Percentiles rank a stretch among this genome's conserved stretches.
These are phyloP conservation scores for Azolla pinnata DNA, from an alignment of 75 land plant species.

Conservation along the genomic window DNA sequence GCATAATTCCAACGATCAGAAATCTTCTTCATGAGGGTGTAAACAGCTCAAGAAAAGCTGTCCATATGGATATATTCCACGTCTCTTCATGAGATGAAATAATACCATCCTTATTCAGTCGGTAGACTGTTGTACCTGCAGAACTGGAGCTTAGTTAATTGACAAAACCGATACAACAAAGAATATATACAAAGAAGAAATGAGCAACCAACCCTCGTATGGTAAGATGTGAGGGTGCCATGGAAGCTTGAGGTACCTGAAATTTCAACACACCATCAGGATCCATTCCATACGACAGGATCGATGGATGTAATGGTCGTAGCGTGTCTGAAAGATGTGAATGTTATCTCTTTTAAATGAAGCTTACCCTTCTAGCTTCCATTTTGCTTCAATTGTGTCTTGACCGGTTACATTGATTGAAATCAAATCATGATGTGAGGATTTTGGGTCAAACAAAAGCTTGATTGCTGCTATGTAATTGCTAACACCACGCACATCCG, in stretches of 20 bases:
- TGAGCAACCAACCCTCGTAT: slow-evolving; percentile 24
- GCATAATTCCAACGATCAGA: no score
- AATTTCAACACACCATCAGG: not conserved
- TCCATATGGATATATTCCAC: slow-evolving; percentile 35
- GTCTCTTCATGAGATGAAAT: slow-evolving; percentile 30
- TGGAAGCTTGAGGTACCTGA: slow-evolving; percentile 37
- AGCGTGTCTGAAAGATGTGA: not conserved
- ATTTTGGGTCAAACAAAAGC: slow-evolving; percentile 27
- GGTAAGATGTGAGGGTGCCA: slow-evolving; percentile 39
- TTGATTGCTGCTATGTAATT: slow-evolving; percentile 35
- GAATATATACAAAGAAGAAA: not conserved
- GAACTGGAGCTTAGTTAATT: slow-evolving; percentile 1
- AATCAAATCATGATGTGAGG: slow-evolving; percentile 28
- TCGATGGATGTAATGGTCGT: not conserved
- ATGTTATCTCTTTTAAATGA: not conserved
- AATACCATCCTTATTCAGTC: slow-evolving; percentile 24
- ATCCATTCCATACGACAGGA: not conserved
- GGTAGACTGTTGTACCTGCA: slow-evolving; percentile 31
- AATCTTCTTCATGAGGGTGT: slow-evolving; percentile 23
- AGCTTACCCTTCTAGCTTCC: slow-evolving; percentile 37
- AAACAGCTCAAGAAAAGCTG: slow-evolving; percentile 29
- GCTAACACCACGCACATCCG: slow-evolving; percentile 27
- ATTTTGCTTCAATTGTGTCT: slow-evolving; percentile 28
- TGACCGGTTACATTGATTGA: slow-evolving; percentile 27
- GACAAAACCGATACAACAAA: not conserved